Base-by-base conservation (phyloP, 1,284 basidiomycete species). In the Uromyces viciae-fabae region DNA sequence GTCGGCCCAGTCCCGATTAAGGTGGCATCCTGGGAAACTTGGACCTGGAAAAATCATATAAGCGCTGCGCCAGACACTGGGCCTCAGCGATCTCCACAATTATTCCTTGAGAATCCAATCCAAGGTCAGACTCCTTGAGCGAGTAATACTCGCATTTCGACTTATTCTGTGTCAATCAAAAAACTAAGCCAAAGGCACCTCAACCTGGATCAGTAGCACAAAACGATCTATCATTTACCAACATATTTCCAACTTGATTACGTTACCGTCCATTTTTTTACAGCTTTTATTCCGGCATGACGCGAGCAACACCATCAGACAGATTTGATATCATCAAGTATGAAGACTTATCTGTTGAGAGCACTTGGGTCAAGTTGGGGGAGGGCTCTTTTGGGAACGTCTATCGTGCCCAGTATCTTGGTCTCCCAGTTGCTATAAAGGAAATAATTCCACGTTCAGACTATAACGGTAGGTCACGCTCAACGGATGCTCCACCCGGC, bases 391-490 rank as follows among this genome's bases (percentile, higher is more conserved):
- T 96, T 87, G 94, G 94, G 7, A 93, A 93, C 82, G 94, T 97
- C 62, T 94, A 92, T 88, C 94, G 92, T 86, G 94, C 94, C 92
- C 90, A 88, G 36, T 98, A 98, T 87, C 90, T 98, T 36, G 95
- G 95, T 3, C 93, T 97, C 83, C 94, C 96, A 83, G 94, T 98
- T 38, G 95, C 95, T 49, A 94, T 98, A 87, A 98, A 98, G 87
- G 95, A 85, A 74, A 84, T 85, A 17, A 60, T 85, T 43, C 77
- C 81, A n/a, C 82, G 81, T 33, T 82, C 76, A 11, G 85, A 85
- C 36, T 85, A 85, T 78, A 83, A 84, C 77, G 83, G 83, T 84
- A 25, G 36, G 0, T 36, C 42, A 43, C 8, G 2, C 8, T 25
- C 58, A 69, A 4, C 19, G 36, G 22, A 68, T 49, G 54, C 25